Evolutionary conservation across 441 rosid genomes (phyloP).

Genomic region (Adansonia madagascariensis): DNA sequence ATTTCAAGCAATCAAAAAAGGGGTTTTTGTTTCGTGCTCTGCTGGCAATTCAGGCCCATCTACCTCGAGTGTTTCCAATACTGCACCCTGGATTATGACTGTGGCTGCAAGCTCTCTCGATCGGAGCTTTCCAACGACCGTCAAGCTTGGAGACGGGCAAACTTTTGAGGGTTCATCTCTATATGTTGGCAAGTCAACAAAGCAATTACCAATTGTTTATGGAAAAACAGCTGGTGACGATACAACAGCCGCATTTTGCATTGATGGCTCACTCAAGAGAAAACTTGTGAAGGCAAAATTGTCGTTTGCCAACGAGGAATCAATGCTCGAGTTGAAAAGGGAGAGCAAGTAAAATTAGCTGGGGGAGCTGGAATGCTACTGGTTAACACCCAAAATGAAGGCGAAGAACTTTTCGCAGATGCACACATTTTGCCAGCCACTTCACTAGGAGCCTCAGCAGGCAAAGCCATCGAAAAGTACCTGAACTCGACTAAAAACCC

Average conservation of each 20-base stretch:
- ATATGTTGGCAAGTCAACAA: constrained; percentile 30
- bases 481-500: constrained; percentile 36
- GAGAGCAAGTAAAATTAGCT: constrained; percentile 50
- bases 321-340: constrained; percentile 45
- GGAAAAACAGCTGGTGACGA: constrained; percentile 34
- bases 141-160: constrained; percentile 47
- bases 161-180: constrained; percentile 27
- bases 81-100: constrained; percentile 63
- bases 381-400: constrained; percentile 35
- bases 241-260: background rate
- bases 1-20: constrained; percentile 21
- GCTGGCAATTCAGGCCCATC: constrained; percentile 23
- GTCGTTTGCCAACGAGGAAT: constrained; percentile 44
- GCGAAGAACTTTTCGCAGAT: constrained; percentile 61
- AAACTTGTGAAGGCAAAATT: constrained; percentile 54
- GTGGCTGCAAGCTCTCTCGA: constrained; percentile 71
- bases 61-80: constrained; percentile 18
- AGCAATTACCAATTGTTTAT: constrained; percentile 17
- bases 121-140: constrained; percentile 56
- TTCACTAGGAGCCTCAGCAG: constrained; percentile 34
- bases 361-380: constrained; percentile 38
- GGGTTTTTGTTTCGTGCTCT: constrained; percentile 22
- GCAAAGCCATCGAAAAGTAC: constrained; percentile 38
- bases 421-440: constrained; percentile 32
- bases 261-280: constrained; percentile 42